These are phyloP conservation scores for Arthrinium phaeospermum DNA, from an alignment of 2,329 filamentous ascomycete genomes.

Conservation along the genomic window DNA sequence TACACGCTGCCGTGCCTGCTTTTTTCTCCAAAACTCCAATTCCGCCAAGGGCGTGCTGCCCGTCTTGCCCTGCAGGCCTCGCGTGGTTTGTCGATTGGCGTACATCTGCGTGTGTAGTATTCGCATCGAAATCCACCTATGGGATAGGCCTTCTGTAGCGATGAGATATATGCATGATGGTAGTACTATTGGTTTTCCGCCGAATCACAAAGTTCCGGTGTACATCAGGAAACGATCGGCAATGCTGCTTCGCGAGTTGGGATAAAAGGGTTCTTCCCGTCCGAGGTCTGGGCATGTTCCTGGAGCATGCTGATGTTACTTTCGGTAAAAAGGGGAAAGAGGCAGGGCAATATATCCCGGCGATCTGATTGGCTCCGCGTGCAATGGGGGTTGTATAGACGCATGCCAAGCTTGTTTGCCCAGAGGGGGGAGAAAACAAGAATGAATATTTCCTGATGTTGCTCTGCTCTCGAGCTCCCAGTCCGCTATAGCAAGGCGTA, in stretches of 20 bases:
- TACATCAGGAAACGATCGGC: slow-evolving; percentile 1
- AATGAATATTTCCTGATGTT: background rate
- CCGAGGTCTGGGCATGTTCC: slow-evolving; percentile 1
- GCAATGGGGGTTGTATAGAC: background rate
- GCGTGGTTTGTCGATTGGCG: background rate
- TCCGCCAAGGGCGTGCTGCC: background rate
- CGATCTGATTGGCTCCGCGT: background rate
- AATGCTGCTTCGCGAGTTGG: background rate
- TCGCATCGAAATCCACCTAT: background rate
- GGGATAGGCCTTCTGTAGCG: background rate
- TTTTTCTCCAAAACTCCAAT: background rate
- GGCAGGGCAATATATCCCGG: background rate
- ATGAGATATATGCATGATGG: background rate
- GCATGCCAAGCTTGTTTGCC: background rate
- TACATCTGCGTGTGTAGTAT: background rate
- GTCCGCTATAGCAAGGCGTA: slow-evolving; percentile 1
- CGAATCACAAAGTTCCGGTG: background rate
- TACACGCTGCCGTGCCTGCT: background rate
- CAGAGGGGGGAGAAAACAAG: background rate
- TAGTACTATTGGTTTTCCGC: background rate
- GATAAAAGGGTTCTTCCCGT: slow-evolving; percentile 11
- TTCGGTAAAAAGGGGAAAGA: slow-evolving; percentile 11
- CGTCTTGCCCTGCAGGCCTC: background rate
- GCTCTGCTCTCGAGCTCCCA: background rate
- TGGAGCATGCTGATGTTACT: background rate